phyloP scores from a whole-genome alignment of 2,329 filamentous ascomycete genomes.

The Dendrostoma leiphaemia region DNA sequence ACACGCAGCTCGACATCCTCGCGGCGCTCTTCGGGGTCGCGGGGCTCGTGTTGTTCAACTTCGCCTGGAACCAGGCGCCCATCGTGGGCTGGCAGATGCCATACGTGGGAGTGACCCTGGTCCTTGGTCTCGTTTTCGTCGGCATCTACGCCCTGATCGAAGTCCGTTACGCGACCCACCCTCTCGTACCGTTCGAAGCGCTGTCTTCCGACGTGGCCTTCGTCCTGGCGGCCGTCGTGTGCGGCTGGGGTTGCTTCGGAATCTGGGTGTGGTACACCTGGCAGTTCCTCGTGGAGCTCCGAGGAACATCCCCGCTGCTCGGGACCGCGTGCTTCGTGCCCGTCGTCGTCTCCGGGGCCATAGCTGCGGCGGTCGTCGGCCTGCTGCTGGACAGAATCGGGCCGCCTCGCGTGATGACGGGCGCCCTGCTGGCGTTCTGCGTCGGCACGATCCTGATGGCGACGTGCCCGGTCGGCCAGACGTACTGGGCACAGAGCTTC shows the following conservation, averaged over 20 bases:
- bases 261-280: constrained; percentile 52
- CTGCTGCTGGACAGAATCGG: constrained; percentile 31
- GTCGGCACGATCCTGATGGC: constrained; percentile 25
- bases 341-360: constrained; percentile 24
- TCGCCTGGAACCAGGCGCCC: constrained; percentile 58
- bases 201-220: constrained; percentile 48
- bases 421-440: constrained; percentile 22
- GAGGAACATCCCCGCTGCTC: constrained; percentile 23
- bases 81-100: constrained; percentile 48
- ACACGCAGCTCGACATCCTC: constrained; percentile 25
- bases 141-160: constrained; percentile 51
- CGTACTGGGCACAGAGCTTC: constrained; percentile 54
- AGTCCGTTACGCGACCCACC: constrained; percentile 40
- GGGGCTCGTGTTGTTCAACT: constrained; percentile 53
- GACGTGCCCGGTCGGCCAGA: constrained; percentile 40
- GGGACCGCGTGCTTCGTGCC: constrained; percentile 28
- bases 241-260: constrained; percentile 53
- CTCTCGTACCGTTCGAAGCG: constrained; percentile 55
- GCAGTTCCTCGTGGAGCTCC: constrained; percentile 45
- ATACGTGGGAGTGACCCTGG: constrained; percentile 49
- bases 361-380: constrained; percentile 30
- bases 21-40: constrained; percentile 38
- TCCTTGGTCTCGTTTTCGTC: constrained; percentile 50
- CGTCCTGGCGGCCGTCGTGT: constrained; percentile 52
- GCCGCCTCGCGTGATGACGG: constrained; percentile 23